Percentiles rank a stretch among this genome's conserved stretches.
phyloP scores from a whole-genome alignment of 1,139 yeast genomes.

The Saccharomycopsis hybrid region DNA sequence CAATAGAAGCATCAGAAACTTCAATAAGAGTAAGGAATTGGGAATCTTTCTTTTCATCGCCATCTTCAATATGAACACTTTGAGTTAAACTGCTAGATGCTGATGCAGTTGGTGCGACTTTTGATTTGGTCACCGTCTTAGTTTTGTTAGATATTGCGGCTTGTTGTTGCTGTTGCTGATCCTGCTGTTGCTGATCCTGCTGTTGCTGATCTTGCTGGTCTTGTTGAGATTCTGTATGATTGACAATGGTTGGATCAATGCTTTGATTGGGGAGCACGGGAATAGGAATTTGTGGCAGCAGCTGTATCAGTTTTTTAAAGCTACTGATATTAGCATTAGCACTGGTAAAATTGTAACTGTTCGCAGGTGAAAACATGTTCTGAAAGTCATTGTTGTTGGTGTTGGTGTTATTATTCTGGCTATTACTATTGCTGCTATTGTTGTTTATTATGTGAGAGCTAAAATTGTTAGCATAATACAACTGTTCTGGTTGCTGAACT shows the following conservation, averaged over 20 bases:
- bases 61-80: neutral
- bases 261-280: no score
- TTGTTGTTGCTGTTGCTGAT: constrained; percentile 1
- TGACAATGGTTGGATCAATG: neutral
- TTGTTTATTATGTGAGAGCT: no score
- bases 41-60: neutral
- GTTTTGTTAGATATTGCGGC: neutral
- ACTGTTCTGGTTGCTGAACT: no score
- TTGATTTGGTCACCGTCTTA: neutral
- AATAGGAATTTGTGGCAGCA: no score
- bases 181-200: constrained; percentile 7
- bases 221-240: neutral
- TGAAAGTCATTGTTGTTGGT: constrained; percentile 27
- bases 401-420: constrained; percentile 10
- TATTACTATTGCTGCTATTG: neutral
- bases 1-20: constrained; percentile 2
- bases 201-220: constrained; percentile 1
- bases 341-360: no score
- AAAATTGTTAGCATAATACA: no score
- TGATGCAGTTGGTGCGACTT: neutral
- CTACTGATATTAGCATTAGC: no score
- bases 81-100: neutral
- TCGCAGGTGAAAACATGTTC: constrained; percentile 3
- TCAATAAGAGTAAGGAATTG: constrained; percentile 5
- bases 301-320: no score